A percentile compares a stretch with the other conserved stretches of the same genome.
These are phyloP conservation scores for Lactuca saligna DNA, from an alignment of 129 eudicot genomes.

Conservation along the genomic window DNA sequence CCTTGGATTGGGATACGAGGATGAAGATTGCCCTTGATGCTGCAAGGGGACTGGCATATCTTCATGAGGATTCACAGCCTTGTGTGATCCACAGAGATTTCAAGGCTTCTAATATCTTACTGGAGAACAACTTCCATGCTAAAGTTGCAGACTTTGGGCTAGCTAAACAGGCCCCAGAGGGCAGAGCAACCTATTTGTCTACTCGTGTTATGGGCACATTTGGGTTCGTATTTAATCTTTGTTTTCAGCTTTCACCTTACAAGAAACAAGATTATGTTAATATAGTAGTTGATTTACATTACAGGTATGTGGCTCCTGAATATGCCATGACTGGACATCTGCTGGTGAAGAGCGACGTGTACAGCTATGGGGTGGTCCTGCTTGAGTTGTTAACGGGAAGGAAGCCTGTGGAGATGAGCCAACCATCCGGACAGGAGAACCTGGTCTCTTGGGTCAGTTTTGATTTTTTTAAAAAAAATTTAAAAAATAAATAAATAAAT, in stretches of 20 bases:
- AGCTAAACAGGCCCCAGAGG: constrained; percentile 97
- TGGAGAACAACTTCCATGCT: constrained; percentile 83
- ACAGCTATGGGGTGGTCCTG: constrained; percentile 97
- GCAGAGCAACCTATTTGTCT: constrained; percentile 79
- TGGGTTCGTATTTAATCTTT: constrained; percentile 59
- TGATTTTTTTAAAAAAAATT: too few relatives aligned
- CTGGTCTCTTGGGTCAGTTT: constrained; percentile 96
- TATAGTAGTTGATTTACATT: constrained; percentile 35
- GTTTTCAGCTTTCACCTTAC: not conserved
- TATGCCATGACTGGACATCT: constrained; percentile 99
- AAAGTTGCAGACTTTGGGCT: constrained; percentile 99
- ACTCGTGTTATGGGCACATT: constrained; percentile 99
- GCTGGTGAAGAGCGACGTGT: constrained; percentile 93
- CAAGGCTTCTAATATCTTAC: constrained; percentile 91
- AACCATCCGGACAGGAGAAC: constrained; percentile 98
- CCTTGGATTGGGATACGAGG: constrained; percentile 94
- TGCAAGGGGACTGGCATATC: constrained; percentile 97
- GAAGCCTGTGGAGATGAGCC: constrained; percentile 96
- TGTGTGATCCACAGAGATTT: constrained; percentile 96
- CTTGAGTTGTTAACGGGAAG: constrained; percentile 92
- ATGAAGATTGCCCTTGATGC: constrained; percentile 99
- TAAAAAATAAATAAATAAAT: too few relatives aligned
- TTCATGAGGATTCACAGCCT: constrained; percentile 98
- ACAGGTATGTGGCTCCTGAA: constrained; percentile 97
- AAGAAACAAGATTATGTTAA: constrained; percentile 10